Evolutionary conservation across 148 eudicot genomes (phyloP).

Genomic region (Chenopodium formosanum): DNA sequence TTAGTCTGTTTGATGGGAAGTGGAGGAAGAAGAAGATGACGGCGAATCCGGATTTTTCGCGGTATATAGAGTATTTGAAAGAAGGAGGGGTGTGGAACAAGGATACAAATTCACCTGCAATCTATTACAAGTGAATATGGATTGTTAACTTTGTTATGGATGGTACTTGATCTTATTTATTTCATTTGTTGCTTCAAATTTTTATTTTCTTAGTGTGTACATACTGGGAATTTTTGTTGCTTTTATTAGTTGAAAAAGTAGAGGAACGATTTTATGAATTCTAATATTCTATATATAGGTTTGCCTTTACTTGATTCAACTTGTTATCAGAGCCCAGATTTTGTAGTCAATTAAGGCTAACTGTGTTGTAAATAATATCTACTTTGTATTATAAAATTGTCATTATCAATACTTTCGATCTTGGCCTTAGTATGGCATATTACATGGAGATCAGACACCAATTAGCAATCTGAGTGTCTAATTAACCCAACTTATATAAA

Average conservation of each 20-base stretch:
- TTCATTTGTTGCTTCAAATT: too few relatives aligned
- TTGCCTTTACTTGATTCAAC: background rate
- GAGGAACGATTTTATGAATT: background rate
- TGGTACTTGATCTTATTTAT: too few relatives aligned
- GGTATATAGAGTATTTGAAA: constrained; percentile 42
- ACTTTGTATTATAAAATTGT: too few relatives aligned
- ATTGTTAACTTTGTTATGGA: too few relatives aligned
- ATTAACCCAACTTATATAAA: too few relatives aligned
- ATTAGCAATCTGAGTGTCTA: too few relatives aligned
- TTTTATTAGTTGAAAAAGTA: background rate
- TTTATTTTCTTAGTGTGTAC: background rate
- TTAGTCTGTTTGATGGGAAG: constrained; percentile 34
- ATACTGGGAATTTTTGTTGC: background rate
- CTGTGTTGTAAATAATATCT: background rate
- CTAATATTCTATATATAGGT: background rate
- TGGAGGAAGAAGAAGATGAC: constrained; percentile 45
- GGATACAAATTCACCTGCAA: constrained; percentile 27
- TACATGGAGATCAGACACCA: too few relatives aligned
- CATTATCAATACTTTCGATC: background rate
- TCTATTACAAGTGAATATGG: constrained; percentile 29
- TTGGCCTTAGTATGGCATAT: too few relatives aligned
- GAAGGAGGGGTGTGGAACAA: constrained; percentile 44
- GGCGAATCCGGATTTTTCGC: constrained; percentile 46
- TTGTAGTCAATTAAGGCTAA: background rate
- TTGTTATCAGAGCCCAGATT: background rate